Conservation (phyloP, 495 filamentous ascomycete species). For the Tetracladium marchalianum region DNA sequence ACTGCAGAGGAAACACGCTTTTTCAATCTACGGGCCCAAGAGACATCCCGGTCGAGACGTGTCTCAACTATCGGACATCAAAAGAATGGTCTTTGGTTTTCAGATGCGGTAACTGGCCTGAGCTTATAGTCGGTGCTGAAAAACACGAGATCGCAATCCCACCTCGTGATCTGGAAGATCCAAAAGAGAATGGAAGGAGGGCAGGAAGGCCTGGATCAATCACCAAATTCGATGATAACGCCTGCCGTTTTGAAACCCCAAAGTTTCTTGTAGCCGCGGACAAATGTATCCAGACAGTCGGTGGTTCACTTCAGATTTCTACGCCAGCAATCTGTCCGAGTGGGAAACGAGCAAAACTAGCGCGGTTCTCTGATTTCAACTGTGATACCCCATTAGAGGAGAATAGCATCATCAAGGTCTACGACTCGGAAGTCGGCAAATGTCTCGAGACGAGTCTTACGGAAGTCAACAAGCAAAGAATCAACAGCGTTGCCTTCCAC, state of each 20-base stretch:
- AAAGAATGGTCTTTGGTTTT: background rate
- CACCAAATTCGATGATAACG: background rate
- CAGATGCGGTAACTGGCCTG: background rate
- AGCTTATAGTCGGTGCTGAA: background rate
- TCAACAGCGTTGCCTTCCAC: no score
- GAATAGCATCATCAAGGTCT: no score
- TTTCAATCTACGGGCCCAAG: no score
- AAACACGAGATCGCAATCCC: background rate
- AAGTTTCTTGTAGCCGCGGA: background rate
- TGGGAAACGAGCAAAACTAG: background rate
- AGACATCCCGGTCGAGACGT: background rate
- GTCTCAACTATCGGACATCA: background rate
- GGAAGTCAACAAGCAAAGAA: no score
- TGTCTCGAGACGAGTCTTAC: background rate
- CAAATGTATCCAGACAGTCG: background rate
- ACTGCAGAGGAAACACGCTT: background rate
- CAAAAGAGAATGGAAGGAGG: background rate
- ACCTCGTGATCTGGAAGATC: background rate
- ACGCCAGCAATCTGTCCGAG: background rate
- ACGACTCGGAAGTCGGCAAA: background rate
- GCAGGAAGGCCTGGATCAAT: no score
- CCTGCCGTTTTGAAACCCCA: no score
- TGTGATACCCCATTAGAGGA: no score
- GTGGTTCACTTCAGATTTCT: background rate
- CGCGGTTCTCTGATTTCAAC: background rate